Evolutionary conservation across 805 yeast genomes (phyloP).

Genomic region (Starmerella stigmatis): DNA sequence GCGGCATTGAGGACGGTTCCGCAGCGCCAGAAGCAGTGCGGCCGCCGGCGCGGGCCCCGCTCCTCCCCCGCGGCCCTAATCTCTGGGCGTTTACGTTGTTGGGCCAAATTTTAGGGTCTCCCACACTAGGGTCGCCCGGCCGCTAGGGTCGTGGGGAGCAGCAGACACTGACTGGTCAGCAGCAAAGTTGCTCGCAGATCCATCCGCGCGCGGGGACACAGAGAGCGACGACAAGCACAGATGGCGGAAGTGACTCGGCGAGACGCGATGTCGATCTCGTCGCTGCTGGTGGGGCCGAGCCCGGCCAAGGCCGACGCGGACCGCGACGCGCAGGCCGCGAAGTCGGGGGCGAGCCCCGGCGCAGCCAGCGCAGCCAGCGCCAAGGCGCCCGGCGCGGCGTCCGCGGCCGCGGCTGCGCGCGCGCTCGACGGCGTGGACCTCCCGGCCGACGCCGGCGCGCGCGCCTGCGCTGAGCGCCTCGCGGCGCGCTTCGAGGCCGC

Average conservation of each 20-base stretch:
- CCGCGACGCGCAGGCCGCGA: too few relatives aligned
- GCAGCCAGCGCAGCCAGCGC: not conserved
- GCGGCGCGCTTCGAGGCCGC: slow-evolving; percentile 6
- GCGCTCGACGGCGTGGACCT: not conserved
- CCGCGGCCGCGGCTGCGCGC: too few relatives aligned
- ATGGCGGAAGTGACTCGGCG: slow-evolving; percentile 20
- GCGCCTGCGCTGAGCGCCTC: slow-evolving; percentile 3
- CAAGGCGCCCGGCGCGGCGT: not conserved
- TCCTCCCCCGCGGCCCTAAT: slow-evolving; percentile 5
- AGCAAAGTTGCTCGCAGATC: slow-evolving; percentile 3
- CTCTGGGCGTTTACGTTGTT: slow-evolving; percentile 6
- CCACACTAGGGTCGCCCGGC: slow-evolving; percentile 5
- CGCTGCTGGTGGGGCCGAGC: slow-evolving; percentile 15
- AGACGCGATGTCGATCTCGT: slow-evolving; percentile 23
- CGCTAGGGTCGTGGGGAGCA: slow-evolving; percentile 6
- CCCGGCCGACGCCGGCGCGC: slow-evolving; percentile 8
- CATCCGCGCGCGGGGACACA: slow-evolving; percentile 1
- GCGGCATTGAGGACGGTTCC: not conserved
- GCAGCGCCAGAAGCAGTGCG: too few relatives aligned
- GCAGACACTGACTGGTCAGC: slow-evolving; percentile 6
- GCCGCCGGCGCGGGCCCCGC: too few relatives aligned
- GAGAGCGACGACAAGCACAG: not conserved
- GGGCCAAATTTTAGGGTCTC: slow-evolving; percentile 4
- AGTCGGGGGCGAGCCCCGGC: not conserved
- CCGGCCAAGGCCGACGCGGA: slow-evolving; percentile 5